phyloP scores from a whole-genome alignment of 148 eudicot genomes.

The Vaccinium corymbosum region DNA sequence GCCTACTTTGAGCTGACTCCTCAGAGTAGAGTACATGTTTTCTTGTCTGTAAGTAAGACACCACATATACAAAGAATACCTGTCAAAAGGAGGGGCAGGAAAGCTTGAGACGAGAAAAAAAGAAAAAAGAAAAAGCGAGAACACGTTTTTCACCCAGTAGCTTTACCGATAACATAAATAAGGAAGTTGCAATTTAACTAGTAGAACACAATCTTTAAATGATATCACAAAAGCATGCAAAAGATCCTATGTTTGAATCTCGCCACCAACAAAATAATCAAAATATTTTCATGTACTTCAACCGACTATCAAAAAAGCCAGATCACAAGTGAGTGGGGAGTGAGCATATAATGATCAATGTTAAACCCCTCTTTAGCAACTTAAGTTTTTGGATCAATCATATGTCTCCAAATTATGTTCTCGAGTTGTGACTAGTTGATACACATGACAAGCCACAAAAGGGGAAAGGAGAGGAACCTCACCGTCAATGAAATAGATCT shows the following conservation, averaged over 20 bases:
- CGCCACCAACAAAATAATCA: not conserved
- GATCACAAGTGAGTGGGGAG: not conserved
- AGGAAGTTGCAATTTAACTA: not conserved
- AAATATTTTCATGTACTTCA: not conserved
- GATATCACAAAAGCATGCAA: not conserved
- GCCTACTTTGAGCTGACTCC: not conserved
- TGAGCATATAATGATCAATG: not conserved
- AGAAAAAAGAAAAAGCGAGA: not conserved
- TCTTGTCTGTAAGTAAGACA: not conserved
- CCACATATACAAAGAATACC: not conserved
- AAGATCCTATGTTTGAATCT: not conserved
- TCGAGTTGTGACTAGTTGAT: not conserved
- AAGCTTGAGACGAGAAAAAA: not conserved
- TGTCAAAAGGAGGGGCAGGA: not conserved
- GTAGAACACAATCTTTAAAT: not conserved
- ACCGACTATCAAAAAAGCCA: not conserved
- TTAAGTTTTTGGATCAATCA: not conserved
- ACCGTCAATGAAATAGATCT: constrained; percentile 6
- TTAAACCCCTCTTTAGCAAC: not conserved
- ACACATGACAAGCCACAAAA: not conserved
- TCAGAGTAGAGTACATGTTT: not conserved
- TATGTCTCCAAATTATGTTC: not conserved
- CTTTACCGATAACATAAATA: not conserved
- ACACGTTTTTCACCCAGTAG: not conserved
- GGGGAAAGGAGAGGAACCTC: not conserved